Evolutionary conservation across 805 yeast species (phyloP), one percentile per base, ranked within the genome.

Genomic region (Kluyveromyces nonfermentans): DNA sequence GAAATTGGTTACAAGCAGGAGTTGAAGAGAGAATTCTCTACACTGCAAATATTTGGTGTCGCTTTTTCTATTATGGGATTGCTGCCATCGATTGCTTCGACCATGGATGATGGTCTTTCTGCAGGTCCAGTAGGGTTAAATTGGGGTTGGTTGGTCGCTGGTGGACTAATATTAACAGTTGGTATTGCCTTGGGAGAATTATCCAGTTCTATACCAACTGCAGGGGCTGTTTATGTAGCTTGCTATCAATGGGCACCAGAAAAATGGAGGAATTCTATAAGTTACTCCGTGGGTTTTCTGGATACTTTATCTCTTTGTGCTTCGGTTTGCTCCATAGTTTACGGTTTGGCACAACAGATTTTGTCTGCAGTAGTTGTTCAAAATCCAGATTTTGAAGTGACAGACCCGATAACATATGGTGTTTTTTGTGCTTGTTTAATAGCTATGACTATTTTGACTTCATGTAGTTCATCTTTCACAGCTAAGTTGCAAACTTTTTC

Each of bases 91-190:
- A 75, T 79, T 41, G 74, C 83, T 0, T 74, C 83, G 7, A 49
- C 52, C 15, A 44, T 50, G 38, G 50, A 48, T 38, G 51, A 50
- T 22, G 55, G 53, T 18, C 44, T 51, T 17, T 58, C 71, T 6
- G 74, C 78, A 1, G 87, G 87, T 6, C 78, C 82, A 0, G 77
- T 73, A 10, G 53, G 57, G 9, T 67, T 79, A 43, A 70, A 79
- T 5, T 81, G 87, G 87, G 81, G 83, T 22, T 82, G 87, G 87
- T 60, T 77, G 31, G 52, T 76, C 9, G 71, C 82, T 30, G 73
- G 80, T 10, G 48, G 69, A 7, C 73, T 78, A 52, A 74, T 80
- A 41, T 54, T 79, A 43, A 55, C 67, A 4, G 70, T 77, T 12
- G 85, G 84, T 15, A 48, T 71, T 18, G 69, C 80, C 5, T 71